phyloP scores from a whole-genome alignment of 371 early-diverging fungal species.

The Syncephalis fuscata region DNA sequence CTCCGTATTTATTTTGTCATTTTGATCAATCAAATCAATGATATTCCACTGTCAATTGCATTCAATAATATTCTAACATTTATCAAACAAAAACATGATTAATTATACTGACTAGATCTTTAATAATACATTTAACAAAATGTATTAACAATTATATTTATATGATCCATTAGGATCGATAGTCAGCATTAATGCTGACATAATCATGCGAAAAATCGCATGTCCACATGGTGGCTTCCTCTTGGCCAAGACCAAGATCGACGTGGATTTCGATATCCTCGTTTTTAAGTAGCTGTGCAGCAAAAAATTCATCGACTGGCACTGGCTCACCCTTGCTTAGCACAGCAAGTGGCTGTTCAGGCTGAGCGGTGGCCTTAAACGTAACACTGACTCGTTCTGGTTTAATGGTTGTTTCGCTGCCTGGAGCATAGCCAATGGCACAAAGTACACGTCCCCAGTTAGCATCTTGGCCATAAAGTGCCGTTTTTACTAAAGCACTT shows the following conservation, averaged over 20 bases:
- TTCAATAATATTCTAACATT: too few species aligned
- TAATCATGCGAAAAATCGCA: conserved; percentile 90
- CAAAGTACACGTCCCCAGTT: conserved; percentile 92
- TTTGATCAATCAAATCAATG: too few species aligned
- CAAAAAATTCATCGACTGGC: conserved; percentile 57
- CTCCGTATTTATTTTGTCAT: too few species aligned
- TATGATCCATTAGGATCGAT: conserved; percentile 65
- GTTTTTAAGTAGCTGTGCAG: conserved; percentile 59
- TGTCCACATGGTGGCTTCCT: conserved; percentile 75
- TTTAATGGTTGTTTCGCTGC: conserved; percentile 40
- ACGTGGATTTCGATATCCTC: conserved; percentile 71
- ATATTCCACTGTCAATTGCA: too few species aligned
- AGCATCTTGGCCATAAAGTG: conserved; percentile 88
- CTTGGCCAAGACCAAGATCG: conserved; percentile 56
- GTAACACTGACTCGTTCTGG: conserved; percentile 60
- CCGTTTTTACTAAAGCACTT: conserved; percentile 87
- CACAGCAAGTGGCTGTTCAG: conserved; percentile 33
- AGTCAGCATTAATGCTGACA: conserved; percentile 82
- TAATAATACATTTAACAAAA: too few species aligned
- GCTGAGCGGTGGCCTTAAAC: conserved; percentile 32
- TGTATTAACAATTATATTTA: too few species aligned
- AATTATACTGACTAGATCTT: too few species aligned
- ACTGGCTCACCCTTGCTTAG: conserved; percentile 74
- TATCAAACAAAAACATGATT: too few species aligned
- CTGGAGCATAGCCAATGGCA: conserved; percentile 55